These are phyloP conservation scores for Trichoderma pleuroti DNA, from an alignment of 2,329 filamentous ascomycete species.

Conservation along the genomic window DNA sequence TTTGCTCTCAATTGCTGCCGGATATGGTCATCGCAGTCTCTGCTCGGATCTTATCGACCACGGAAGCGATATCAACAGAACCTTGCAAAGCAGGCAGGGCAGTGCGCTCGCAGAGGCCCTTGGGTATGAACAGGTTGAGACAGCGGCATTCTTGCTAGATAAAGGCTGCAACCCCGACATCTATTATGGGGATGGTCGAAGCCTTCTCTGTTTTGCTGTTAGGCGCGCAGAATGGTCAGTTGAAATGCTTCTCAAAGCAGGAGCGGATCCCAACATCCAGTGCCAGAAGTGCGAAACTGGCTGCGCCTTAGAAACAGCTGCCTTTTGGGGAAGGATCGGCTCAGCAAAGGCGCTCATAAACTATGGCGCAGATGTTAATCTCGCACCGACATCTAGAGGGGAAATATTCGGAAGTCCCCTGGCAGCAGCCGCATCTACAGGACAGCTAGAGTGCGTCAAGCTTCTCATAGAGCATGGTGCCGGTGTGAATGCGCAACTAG, in stretches of 20 bases:
- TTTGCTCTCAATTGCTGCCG: background rate
- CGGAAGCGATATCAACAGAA: background rate
- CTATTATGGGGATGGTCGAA: accelerated
- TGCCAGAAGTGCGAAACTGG: accelerated
- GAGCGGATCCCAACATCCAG: background rate
- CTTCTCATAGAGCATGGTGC: background rate
- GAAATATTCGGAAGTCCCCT: background rate
- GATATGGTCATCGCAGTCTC: background rate
- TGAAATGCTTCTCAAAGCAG: background rate
- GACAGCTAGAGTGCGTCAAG: background rate
- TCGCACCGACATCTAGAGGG: accelerated
- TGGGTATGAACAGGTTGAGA: accelerated
- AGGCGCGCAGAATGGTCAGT: accelerated
- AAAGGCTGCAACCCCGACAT: background rate
- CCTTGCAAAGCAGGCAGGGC: accelerated
- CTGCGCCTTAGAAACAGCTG: background rate
- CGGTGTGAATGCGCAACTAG: background rate
- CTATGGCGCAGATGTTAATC: background rate
- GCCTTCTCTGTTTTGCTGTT: background rate
- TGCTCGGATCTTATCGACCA: background rate
- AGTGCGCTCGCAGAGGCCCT: background rate
- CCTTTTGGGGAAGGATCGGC: accelerated
- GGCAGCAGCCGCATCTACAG: background rate
- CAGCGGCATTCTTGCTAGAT: background rate
- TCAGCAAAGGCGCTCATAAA: background rate